Evolutionary conservation across 768 basidiomycete species (phyloP).

Genomic region (Stropharia rugosoannulata): DNA sequence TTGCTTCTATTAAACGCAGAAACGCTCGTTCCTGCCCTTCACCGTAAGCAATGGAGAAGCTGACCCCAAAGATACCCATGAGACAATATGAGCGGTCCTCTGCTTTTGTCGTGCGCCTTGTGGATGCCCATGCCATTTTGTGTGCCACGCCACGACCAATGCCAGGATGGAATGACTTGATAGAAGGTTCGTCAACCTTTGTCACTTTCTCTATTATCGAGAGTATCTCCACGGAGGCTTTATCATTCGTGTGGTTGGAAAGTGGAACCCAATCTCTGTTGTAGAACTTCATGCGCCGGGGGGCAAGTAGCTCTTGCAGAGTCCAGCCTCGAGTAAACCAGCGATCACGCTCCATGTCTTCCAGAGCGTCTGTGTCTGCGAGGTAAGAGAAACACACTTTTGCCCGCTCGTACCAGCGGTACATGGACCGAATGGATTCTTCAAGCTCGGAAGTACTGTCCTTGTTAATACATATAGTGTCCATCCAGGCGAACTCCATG

Average conservation of each 20-base stretch:
- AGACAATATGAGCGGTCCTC: neutral
- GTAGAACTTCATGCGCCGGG: neutral
- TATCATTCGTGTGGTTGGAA: neutral
- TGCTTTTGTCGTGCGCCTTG: neutral
- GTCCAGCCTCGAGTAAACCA: conserved; percentile 1
- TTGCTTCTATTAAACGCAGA: neutral
- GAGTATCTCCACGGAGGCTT: neutral
- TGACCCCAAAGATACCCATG: neutral
- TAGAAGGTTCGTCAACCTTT: neutral
- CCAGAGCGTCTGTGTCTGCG: neutral
- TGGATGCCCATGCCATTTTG: neutral
- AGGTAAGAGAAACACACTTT: neutral
- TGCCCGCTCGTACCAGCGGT: neutral
- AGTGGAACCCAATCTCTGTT: neutral
- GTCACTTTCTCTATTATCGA: neutral
- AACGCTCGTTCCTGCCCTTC: neutral
- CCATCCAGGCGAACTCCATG: conserved; percentile 1
- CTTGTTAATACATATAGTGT: conserved; percentile 1
- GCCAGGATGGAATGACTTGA: neutral
- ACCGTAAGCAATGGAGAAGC: neutral
- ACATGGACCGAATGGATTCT: conserved; percentile 5
- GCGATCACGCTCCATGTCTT: neutral
- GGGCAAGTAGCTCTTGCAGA: neutral
- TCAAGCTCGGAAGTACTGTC: conserved; percentile 4
- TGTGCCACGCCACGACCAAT: neutral